A percentile compares a stretch with the other conserved stretches of the same genome.
phyloP scores from a whole-genome alignment of 1,284 basidiomycete species.

The Peniophora sp. region DNA sequence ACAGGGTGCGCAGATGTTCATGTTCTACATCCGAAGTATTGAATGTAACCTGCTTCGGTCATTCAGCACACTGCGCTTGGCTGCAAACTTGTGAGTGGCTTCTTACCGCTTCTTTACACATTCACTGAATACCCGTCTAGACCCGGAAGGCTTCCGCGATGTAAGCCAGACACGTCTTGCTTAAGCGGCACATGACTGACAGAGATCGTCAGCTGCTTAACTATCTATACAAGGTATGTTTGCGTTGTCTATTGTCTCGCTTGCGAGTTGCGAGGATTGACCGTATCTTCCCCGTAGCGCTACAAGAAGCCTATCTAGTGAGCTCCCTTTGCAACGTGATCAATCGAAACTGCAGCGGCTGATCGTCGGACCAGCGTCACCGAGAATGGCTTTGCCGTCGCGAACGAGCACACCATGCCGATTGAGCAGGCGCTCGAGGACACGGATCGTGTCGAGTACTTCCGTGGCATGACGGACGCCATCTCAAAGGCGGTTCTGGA shows the following conservation, averaged over 20 bases:
- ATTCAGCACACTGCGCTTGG: conserved; percentile 53
- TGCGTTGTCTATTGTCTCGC: conserved; percentile 4
- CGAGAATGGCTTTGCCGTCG: conserved; percentile 69
- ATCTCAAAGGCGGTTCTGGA: conserved; percentile 51
- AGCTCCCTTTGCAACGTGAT: conserved; percentile 12
- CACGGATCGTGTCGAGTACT: conserved; percentile 61
- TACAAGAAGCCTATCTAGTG: conserved; percentile 65
- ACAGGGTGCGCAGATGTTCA: conserved; percentile 36
- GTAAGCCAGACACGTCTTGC: conserved; percentile 19
- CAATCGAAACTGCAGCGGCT: not conserved
- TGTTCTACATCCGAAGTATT: conserved; percentile 1
- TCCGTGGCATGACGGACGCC: conserved; percentile 52
- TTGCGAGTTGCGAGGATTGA: not conserved
- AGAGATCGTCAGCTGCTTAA: conserved; percentile 43
- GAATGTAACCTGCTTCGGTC: conserved; percentile 4
- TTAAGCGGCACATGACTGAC: conserved; percentile 4
- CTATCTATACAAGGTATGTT: conserved; percentile 61
- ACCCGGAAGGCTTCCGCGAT: conserved; percentile 52
- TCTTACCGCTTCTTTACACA: conserved; percentile 1
- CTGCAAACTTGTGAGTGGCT: conserved; percentile 47
- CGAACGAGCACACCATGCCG: conserved; percentile 50
- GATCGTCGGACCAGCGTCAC: conserved; percentile 36
- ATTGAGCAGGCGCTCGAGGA: conserved; percentile 55
- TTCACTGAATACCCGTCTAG: conserved; percentile 20
- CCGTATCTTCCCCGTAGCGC: conserved; percentile 14